phyloP scores from a whole-genome alignment of 177 flowering plant species.

The Tripterygium wilfordii region DNA sequence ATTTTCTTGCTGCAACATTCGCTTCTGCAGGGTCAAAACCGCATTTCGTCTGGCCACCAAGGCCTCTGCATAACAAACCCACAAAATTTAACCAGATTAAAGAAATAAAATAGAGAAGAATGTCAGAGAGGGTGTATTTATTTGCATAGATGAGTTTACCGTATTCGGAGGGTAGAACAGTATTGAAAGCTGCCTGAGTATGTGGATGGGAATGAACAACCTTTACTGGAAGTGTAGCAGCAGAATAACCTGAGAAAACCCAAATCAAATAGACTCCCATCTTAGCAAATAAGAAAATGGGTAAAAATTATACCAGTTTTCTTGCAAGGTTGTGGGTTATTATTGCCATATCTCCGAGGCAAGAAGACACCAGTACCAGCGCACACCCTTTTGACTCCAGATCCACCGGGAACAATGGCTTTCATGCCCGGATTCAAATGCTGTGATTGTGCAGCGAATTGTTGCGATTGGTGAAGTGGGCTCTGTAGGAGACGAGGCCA shows the following conservation, averaged over 20 bases:
- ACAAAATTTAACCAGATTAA: no score
- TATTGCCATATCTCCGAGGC: slow-evolving; percentile 47
- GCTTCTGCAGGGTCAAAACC: slow-evolving; percentile 19
- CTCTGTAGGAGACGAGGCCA: slow-evolving; percentile 26
- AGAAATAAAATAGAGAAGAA: no score
- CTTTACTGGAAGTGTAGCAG: slow-evolving; percentile 26
- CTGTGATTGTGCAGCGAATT: background rate
- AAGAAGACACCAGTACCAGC: slow-evolving; percentile 89
- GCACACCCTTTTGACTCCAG: slow-evolving; percentile 40
- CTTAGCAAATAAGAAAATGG: no score
- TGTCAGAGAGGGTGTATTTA: no score
- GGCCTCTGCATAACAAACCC: slow-evolving; percentile 31
- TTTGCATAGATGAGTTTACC: no score
- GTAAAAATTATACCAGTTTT: no score
- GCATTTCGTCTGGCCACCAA: slow-evolving; percentile 28
- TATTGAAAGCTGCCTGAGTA: slow-evolving; percentile 18
- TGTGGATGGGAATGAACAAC: slow-evolving; percentile 23
- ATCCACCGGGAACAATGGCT: slow-evolving; percentile 34
- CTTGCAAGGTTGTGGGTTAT: slow-evolving; percentile 34
- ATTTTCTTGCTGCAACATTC: slow-evolving; percentile 7
- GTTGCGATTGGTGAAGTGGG: background rate
- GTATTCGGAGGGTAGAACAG: slow-evolving; percentile 17
- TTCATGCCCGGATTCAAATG: slow-evolving; percentile 18
- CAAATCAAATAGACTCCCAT: no score
- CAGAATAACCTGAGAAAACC: slow-evolving; percentile 23